A percentile compares a stretch with the other conserved stretches of the same genome.
phyloP scores from a whole-genome alignment of 257 asterid species.

The Anisodus acutangulus region DNA sequence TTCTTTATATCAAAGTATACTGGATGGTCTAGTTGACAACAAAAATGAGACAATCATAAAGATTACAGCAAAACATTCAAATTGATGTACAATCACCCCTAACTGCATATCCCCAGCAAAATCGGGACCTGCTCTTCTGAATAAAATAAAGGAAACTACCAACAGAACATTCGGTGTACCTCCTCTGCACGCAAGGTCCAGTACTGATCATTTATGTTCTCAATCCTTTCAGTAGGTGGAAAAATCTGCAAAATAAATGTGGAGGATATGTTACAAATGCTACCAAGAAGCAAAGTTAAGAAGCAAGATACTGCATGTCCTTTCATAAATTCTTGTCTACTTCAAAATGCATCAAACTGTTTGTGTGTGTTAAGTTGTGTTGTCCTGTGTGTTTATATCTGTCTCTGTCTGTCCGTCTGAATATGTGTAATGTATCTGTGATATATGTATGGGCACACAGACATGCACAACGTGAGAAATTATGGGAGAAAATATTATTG shows the following conservation, averaged over 20 bases:
- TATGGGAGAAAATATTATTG: no score
- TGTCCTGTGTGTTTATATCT: neutral
- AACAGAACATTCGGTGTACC: no score
- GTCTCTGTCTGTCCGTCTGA: neutral
- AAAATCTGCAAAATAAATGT: no score
- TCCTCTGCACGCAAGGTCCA: no score
- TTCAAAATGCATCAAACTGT: conserved; percentile 9
- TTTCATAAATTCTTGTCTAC: neutral
- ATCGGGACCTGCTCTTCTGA: neutral
- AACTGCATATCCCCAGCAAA: conserved; percentile 1
- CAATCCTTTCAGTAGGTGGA: no score
- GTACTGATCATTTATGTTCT: no score
- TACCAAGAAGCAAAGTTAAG: no score
- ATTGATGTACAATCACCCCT: conserved; percentile 1
- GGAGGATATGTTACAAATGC: no score
- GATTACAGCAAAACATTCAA: conserved; percentile 22
- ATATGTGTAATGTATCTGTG: neutral
- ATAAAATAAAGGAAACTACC: neutral
- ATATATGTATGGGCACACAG: neutral
- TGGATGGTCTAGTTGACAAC: neutral
- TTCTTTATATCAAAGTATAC: no score
- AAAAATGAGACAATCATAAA: neutral
- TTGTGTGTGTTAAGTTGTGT: neutral
- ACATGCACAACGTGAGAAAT: neutral
- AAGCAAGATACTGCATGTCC: neutral